Conservation (phyloP, 208 protist species). For the Herpetomonas tarakana region DNA sequence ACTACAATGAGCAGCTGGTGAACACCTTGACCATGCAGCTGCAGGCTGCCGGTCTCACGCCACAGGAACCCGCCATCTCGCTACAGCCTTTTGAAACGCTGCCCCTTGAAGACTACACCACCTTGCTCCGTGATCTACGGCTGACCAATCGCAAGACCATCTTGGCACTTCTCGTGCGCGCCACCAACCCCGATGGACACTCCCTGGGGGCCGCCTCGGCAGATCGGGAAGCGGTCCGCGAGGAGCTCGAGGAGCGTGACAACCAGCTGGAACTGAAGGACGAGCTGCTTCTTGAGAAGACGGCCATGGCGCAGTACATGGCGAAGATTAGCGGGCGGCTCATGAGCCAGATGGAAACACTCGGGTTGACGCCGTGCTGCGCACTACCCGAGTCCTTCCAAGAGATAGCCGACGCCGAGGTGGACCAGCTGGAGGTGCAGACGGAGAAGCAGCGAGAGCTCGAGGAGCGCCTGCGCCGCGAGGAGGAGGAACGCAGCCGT, state of each 20-base stretch:
- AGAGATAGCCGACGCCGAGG: conserved; percentile 57
- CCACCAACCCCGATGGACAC: conserved; percentile 5
- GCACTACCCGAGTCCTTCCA: conserved; percentile 60
- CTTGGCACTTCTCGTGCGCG: conserved; percentile 26
- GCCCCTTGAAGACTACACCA: conserved; percentile 66
- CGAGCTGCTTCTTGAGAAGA: conserved; percentile 73
- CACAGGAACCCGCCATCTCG: conserved; percentile 18
- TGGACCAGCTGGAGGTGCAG: conserved; percentile 46
- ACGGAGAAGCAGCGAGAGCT: conserved; percentile 53
- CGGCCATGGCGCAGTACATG: conserved; percentile 73
- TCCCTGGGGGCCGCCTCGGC: conserved; percentile 1
- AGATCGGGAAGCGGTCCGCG: conserved; percentile 18
- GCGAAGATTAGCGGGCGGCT: conserved; percentile 61
- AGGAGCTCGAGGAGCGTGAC: conserved; percentile 65
- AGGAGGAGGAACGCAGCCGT: conserved; percentile 60
- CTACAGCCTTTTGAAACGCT: conserved; percentile 52
- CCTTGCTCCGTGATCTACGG: conserved; percentile 55
- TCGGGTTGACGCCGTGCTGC: conserved; percentile 66
- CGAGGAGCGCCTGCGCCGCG: conserved; percentile 42
- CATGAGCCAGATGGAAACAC: conserved; percentile 65
- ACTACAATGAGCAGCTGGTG: conserved; percentile 39
- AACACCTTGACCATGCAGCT: conserved; percentile 38
- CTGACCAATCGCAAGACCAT: conserved; percentile 43
- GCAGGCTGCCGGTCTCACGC: conserved; percentile 12
- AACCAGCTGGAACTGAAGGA: conserved; percentile 70